phyloP scores from a whole-genome alignment of 495 filamentous ascomycete species.

The Darksidea phi region DNA sequence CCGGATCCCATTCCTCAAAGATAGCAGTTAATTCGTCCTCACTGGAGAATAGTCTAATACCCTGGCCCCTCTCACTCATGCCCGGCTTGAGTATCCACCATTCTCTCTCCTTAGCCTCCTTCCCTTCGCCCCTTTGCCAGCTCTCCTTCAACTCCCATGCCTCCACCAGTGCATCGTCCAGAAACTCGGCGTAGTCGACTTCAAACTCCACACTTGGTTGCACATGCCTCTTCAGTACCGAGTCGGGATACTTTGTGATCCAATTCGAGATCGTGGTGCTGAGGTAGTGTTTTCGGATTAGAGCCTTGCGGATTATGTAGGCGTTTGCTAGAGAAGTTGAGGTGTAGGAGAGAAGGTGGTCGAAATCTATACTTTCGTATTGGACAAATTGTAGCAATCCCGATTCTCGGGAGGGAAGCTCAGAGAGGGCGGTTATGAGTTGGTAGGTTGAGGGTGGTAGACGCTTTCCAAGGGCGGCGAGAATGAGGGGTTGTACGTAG shows the following conservation, averaged over 20 bases:
- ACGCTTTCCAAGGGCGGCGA: slow-evolving; percentile 63
- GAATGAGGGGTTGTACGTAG: slow-evolving; percentile 82
- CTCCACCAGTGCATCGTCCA: slow-evolving; percentile 89
- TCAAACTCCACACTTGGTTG: slow-evolving; percentile 80
- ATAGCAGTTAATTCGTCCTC: slow-evolving; percentile 76
- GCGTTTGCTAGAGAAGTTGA: slow-evolving; percentile 66
- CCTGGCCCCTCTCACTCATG: slow-evolving; percentile 95
- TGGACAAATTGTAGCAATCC: slow-evolving; percentile 75
- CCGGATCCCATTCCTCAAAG: slow-evolving; percentile 81
- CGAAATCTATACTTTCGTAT: slow-evolving; percentile 86
- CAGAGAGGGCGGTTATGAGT: slow-evolving; percentile 49
- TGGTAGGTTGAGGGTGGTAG: slow-evolving; percentile 52
- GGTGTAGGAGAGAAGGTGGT: slow-evolving; percentile 61
- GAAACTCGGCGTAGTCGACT: slow-evolving; percentile 92
- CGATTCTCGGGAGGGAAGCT: slow-evolving; percentile 47
- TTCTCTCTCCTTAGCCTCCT: slow-evolving; percentile 55
- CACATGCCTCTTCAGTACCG: slow-evolving; percentile 63
- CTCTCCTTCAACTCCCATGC: slow-evolving; percentile 81
- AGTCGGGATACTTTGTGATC: slow-evolving; percentile 75
- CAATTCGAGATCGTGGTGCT: slow-evolving; percentile 74
- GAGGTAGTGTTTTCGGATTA: slow-evolving; percentile 96
- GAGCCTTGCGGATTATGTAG: slow-evolving; percentile 91
- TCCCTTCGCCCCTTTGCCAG: slow-evolving; percentile 60
- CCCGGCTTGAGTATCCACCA: slow-evolving; percentile 99
- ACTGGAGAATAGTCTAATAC: slow-evolving; percentile 81